These are phyloP conservation scores for Nigrograna mackinnonii DNA, from an alignment of 2,329 filamentous ascomycete species.

Conservation along the genomic window DNA sequence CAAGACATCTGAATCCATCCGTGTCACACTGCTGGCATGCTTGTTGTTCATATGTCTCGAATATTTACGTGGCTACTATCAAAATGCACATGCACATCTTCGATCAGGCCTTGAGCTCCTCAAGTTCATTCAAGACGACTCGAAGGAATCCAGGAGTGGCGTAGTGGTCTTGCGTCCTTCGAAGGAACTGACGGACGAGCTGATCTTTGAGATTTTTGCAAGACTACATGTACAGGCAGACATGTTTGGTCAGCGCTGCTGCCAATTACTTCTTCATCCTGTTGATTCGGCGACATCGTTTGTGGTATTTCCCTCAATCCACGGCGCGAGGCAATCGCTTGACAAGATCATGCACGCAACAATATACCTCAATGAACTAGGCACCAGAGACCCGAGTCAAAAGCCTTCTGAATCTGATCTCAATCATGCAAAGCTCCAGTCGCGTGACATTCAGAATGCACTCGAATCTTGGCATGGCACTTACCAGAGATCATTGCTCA, in stretches of 20 bases:
- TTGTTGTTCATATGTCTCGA: constrained; percentile 48
- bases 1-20: constrained; percentile 26
- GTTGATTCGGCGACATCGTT: not conserved
- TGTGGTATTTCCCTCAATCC: not conserved
- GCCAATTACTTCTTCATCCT: not conserved
- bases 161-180: too few relatives aligned
- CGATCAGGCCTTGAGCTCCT: constrained; percentile 46
- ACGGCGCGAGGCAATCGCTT: not conserved
- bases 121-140: constrained; percentile 14
- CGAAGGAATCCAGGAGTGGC: constrained; percentile 1
- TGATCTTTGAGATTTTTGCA: constrained; percentile 49
- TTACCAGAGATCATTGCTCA: not conserved
- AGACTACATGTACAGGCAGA: constrained; percentile 20
- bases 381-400: too few relatives aligned
- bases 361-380: not conserved
- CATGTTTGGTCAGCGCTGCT: constrained; percentile 14
- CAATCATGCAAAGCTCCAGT: not conserved
- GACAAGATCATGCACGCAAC: constrained; percentile 1
- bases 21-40: constrained; percentile 46
- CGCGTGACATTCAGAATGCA: not conserved
- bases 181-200: constrained; percentile 46
- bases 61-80: constrained; percentile 44
- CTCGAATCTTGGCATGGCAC: not conserved
- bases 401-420: not conserved
- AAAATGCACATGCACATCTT: constrained; percentile 43